Conservation (phyloP, 1,139 yeast genomes). For the Casaregolazyma lundiana region DNA sequence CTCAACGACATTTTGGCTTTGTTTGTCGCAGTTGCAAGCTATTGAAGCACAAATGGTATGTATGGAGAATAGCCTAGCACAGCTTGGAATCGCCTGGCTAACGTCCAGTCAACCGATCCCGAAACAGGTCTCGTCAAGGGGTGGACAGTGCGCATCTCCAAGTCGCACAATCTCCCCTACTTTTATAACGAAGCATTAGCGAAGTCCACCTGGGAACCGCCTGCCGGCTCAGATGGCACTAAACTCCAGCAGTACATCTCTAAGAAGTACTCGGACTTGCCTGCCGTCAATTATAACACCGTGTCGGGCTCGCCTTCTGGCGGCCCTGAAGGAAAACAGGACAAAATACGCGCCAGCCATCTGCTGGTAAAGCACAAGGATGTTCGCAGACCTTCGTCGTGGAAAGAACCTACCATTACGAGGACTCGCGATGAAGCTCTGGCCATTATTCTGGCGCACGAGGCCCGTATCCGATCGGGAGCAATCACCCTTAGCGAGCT, state of each 20-base stretch:
- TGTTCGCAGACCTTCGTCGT: slow-evolving; percentile 85
- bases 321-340: slow-evolving; percentile 31
- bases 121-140: slow-evolving; percentile 76
- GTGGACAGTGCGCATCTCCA: slow-evolving; percentile 79
- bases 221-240: slow-evolving; percentile 69
- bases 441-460: slow-evolving; percentile 54
- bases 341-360: slow-evolving; percentile 68
- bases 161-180: slow-evolving; percentile 80
- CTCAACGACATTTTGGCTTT: no score
- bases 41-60: neutral
- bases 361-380: slow-evolving; percentile 75
- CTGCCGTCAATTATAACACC: slow-evolving; percentile 26
- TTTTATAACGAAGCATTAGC: slow-evolving; percentile 65
- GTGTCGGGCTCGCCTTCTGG: slow-evolving; percentile 31
- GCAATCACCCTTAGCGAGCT: slow-evolving; percentile 63
- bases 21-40: no score
- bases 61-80: neutral
- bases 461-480: slow-evolving; percentile 63
- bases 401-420: slow-evolving; percentile 77
- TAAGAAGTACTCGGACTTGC: slow-evolving; percentile 15
- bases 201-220: slow-evolving; percentile 89
- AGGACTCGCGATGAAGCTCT: slow-evolving; percentile 81
- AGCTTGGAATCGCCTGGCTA: no score
- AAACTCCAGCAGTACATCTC: slow-evolving; percentile 54
- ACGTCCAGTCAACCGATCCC: slow-evolving; percentile 15